Conservation (phyloP, 805 yeast species). For the Metschnikowia cerradonensis region DNA sequence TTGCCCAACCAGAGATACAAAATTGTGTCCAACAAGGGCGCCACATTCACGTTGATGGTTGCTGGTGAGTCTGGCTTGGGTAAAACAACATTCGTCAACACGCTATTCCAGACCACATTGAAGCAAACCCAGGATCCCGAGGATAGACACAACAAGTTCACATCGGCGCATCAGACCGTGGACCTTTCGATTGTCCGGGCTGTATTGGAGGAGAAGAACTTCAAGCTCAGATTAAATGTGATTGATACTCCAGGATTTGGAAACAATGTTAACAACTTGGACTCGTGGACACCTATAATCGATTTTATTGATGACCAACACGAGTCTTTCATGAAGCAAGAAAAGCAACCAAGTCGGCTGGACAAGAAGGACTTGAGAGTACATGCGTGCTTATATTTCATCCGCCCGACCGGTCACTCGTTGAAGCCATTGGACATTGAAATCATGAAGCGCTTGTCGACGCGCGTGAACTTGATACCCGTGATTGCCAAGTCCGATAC, state of each 20-base stretch:
- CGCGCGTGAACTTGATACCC: conserved; percentile 83
- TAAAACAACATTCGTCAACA: conserved; percentile 85
- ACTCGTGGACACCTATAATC: conserved; percentile 81
- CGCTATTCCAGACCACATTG: conserved; percentile 71
- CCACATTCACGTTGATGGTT: conserved; percentile 75
- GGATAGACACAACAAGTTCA: conserved; percentile 55
- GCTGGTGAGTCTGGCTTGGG: conserved; percentile 93
- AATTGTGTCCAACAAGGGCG: conserved; percentile 70
- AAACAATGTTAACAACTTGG: conserved; percentile 79
- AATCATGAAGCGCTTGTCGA: conserved; percentile 77
- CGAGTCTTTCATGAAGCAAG: conserved; percentile 83
- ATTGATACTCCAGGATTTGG: conserved; percentile 96
- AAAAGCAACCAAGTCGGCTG: conserved; percentile 79
- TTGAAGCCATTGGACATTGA: conserved; percentile 84
- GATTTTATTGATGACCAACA: conserved; percentile 92
- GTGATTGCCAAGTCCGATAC: conserved; percentile 89
- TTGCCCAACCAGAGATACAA: conserved; percentile 76
- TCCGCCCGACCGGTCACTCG: conserved; percentile 87
- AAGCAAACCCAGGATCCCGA: conserved; percentile 55
- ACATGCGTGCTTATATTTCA: conserved; percentile 85
- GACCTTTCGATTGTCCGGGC: conserved; percentile 78
- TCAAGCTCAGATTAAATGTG: conserved; percentile 69
- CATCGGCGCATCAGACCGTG: conserved; percentile 57
- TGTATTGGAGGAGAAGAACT: conserved; percentile 79
- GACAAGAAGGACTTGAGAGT: conserved; percentile 76